phyloP scores from a whole-genome alignment of 805 yeast species.

The Hagleromyces aurorensis region DNA sequence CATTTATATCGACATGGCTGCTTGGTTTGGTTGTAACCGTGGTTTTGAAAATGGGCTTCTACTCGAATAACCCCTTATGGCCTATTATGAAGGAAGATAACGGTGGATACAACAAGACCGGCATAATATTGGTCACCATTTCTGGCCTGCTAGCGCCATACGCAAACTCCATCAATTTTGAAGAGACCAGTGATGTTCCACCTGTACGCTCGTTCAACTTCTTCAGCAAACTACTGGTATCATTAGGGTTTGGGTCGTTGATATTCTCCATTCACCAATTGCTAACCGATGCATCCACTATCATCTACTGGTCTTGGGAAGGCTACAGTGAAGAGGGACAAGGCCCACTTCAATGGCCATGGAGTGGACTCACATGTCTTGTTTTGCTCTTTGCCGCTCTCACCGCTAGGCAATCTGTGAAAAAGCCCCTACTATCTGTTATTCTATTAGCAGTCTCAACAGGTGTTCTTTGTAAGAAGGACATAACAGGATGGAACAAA shows the following conservation, averaged over 20 bases:
- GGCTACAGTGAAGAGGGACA: conserved; percentile 89
- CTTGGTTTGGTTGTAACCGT: conserved; percentile 70
- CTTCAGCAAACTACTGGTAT: conserved; percentile 20
- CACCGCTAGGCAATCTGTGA: conserved; percentile 12
- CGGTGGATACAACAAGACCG: conserved; percentile 79
- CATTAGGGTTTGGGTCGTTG: conserved; percentile 69
- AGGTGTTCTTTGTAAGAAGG: conserved; percentile 15
- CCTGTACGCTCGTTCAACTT: conserved; percentile 3
- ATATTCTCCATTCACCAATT: conserved; percentile 66
- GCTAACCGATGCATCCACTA: conserved; percentile 75
- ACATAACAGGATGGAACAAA: conserved; percentile 25
- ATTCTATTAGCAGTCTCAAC: conserved; percentile 27
- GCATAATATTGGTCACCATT: conserved; percentile 35
- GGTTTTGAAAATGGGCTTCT: conserved; percentile 63
- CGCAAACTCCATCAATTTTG: conserved; percentile 19
- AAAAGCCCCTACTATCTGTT: conserved; percentile 21
- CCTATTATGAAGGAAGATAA: conserved; percentile 79
- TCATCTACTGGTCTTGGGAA: conserved; percentile 94
- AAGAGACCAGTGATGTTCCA: conserved; percentile 10
- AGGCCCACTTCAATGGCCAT: conserved; percentile 61
- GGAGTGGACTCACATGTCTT: conserved; percentile 56
- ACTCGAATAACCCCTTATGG: conserved; percentile 93
- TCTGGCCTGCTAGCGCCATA: conserved; percentile 57
- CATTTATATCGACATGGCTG: conserved; percentile 22
- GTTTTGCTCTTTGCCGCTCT: conserved; percentile 53